Base-by-base conservation (phyloP, 2,329 filamentous ascomycete species). In the Ophiocordyceps sinensis region DNA sequence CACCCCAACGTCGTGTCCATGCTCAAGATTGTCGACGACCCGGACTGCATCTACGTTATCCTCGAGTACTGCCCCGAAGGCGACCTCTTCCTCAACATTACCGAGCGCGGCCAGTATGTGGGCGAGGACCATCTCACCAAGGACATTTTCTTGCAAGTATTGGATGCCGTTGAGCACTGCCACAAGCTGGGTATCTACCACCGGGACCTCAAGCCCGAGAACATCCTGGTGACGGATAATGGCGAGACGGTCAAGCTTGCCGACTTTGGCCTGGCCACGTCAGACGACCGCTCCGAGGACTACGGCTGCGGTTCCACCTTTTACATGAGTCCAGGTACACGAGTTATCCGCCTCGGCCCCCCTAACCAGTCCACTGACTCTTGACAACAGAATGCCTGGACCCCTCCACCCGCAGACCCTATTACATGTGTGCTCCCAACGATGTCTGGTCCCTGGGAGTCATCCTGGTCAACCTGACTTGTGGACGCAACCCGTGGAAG, bases 381-480 rank as follows among this genome's bases (percentile, higher is more conserved):
- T 23, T 13, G 39, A 43, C 41, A 49, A 41, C 63, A 95, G 91
- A 98, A 76, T 98, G 91, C 60, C 78, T 80, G 56, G 74, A 95
- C 62, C 85, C 86, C 53, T 73, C 80, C 43, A 64, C 81, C 68
- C 54, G 78, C 75, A 73, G 76, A 70, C 62, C 82, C 28, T 89
- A 76, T 62, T 98, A 98, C 63, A 80, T 80, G 50, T 94, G 88
- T 49, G 87, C 85, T 40, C 85, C 89, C 43, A 98, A 96, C 66
- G 91, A 98, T 63, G 79, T 96, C 52, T 98, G 91, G 91, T 89
- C 85, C 55, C 75, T 98, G n/a, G 91, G 91, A 51, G 89, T 98
- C 41, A 94, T 98, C 58, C 73, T 98, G 45, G 87, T 98, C 53
- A 98, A 98, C 68, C 72, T 98, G 51, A 94, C 87, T 40, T 98